Conservation (phyloP, 192 early-diverging fungal genomes). For the Coemansia erecta region DNA sequence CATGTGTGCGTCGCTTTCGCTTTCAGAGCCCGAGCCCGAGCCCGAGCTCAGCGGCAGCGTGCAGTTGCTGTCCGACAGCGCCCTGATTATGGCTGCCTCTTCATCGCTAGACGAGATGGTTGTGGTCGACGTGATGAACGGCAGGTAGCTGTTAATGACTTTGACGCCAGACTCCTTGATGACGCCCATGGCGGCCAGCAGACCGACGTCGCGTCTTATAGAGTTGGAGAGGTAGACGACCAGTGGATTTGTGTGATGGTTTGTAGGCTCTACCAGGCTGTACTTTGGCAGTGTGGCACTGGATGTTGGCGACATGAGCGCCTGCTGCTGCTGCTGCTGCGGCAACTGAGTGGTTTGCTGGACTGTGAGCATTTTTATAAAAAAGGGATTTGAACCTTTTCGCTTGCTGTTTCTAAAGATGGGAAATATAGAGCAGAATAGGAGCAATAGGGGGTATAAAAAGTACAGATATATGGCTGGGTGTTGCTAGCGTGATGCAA, state of each 20-base stretch:
- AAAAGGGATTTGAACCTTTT: not conserved
- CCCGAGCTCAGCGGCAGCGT: slow-evolving; percentile 4
- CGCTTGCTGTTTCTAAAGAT: no score
- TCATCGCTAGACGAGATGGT: slow-evolving; percentile 15
- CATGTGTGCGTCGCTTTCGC: not conserved
- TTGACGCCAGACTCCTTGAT: slow-evolving; percentile 33
- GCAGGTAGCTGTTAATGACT: slow-evolving; percentile 48
- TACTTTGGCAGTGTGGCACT: slow-evolving; percentile 20
- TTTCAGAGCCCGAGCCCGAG: no score
- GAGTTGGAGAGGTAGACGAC: slow-evolving; percentile 46
- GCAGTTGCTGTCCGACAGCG: slow-evolving; percentile 17
- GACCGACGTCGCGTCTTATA: slow-evolving; percentile 49
- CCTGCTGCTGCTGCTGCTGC: slow-evolving; percentile 12
- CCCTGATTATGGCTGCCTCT: slow-evolving; percentile 21
- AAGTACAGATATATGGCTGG: no score
- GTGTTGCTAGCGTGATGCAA: no score
- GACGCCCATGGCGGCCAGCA: slow-evolving; percentile 47
- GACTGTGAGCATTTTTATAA: slow-evolving; percentile 24
- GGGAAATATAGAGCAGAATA: no score
- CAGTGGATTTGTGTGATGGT: slow-evolving; percentile 20
- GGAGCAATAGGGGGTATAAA: no score
- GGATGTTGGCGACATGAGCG: slow-evolving; percentile 12
- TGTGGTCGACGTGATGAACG: slow-evolving; percentile 10
- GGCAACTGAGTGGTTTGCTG: slow-evolving; percentile 13
- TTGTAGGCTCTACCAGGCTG: slow-evolving; percentile 21